Conservation (phyloP, 2,329 filamentous ascomycete genomes). For the Aphanocladium album region DNA sequence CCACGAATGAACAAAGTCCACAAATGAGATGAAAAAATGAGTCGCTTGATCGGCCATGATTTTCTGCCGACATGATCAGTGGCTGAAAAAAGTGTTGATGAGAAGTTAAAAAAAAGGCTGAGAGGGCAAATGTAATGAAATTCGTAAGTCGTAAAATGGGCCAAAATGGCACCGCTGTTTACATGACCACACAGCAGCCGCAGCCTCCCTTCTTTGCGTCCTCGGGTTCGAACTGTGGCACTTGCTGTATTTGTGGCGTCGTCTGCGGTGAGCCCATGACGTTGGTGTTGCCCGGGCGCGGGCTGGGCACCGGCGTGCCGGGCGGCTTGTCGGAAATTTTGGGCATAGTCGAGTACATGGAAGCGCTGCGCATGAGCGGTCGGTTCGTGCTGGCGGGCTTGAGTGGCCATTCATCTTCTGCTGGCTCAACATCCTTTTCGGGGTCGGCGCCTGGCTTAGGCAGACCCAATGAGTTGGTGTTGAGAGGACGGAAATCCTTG, state of each 20-base stretch:
- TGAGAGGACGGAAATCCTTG: slow-evolving; percentile 79
- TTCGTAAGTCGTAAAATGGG: slow-evolving; percentile 20
- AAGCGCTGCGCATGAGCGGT: slow-evolving; percentile 39
- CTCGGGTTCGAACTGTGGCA: slow-evolving; percentile 24
- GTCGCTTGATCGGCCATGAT: slow-evolving; percentile 5
- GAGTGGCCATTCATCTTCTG: slow-evolving; percentile 55
- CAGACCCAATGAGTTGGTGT: slow-evolving; percentile 54
- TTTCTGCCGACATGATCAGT: slow-evolving; percentile 2
- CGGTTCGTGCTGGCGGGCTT: slow-evolving; percentile 40
- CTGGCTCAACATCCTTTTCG: slow-evolving; percentile 3
- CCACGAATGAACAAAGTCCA: slow-evolving; percentile 2
- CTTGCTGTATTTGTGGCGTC: slow-evolving; percentile 19
- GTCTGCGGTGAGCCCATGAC: slow-evolving; percentile 15
- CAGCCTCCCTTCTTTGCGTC: slow-evolving; percentile 38
- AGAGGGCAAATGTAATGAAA: slow-evolving; percentile 9
- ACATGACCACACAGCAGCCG: slow-evolving; percentile 50
- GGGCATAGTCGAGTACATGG: slow-evolving; percentile 60
- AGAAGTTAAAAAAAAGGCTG: slow-evolving; percentile 12
- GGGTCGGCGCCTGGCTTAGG: slow-evolving; percentile 28
- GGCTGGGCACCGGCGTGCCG: slow-evolving; percentile 36
- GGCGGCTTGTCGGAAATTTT: slow-evolving; percentile 42
- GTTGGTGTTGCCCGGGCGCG: slow-evolving; percentile 38
- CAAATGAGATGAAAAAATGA: slow-evolving; percentile 9
- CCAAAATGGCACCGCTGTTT: slow-evolving; percentile 17
- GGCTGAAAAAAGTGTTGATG: neutral